A percentile compares a stretch with the other conserved stretches of the same genome.
Conservation (phyloP, 805 yeast species). For the Clavispora carvajalis region DNA sequence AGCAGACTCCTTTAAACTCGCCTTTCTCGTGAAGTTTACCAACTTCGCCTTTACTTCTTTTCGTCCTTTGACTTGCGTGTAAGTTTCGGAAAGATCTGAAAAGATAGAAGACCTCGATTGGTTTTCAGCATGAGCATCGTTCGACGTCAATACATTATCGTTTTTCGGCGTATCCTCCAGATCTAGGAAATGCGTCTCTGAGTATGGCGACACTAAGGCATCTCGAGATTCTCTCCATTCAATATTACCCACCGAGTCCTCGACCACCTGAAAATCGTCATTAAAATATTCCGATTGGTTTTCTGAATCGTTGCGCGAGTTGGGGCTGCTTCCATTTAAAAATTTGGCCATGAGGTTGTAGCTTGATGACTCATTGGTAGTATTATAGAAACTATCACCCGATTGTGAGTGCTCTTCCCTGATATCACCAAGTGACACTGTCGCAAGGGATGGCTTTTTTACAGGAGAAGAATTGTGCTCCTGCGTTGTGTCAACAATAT, state of each 20-base stretch:
- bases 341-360: slow-evolving; percentile 13
- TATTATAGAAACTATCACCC: slow-evolving; percentile 7
- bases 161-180: slow-evolving; percentile 6
- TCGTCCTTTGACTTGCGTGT: slow-evolving; percentile 2
- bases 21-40: slow-evolving; percentile 44
- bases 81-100: slow-evolving; percentile 7
- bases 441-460: slow-evolving; percentile 13
- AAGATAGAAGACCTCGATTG: slow-evolving; percentile 8
- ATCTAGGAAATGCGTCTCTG: slow-evolving; percentile 8
- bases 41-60: slow-evolving; percentile 32
- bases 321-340: slow-evolving; percentile 2
- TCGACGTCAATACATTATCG: slow-evolving; percentile 1
- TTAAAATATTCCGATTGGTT: slow-evolving; percentile 1
- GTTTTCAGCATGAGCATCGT: neutral
- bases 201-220: slow-evolving; percentile 7
- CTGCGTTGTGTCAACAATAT: slow-evolving; percentile 23
- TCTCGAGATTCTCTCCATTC: slow-evolving; percentile 19
- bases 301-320: neutral
- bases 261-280: slow-evolving; percentile 28
- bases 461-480: slow-evolving; percentile 1
- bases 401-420: slow-evolving; percentile 9
- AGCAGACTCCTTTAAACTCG: slow-evolving; percentile 37
- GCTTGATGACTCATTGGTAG: slow-evolving; percentile 11
- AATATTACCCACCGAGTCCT: slow-evolving; percentile 24
- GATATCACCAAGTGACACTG: slow-evolving; percentile 8